Conservation (phyloP, 306 rosid genomes). For the Vigna angularis region DNA sequence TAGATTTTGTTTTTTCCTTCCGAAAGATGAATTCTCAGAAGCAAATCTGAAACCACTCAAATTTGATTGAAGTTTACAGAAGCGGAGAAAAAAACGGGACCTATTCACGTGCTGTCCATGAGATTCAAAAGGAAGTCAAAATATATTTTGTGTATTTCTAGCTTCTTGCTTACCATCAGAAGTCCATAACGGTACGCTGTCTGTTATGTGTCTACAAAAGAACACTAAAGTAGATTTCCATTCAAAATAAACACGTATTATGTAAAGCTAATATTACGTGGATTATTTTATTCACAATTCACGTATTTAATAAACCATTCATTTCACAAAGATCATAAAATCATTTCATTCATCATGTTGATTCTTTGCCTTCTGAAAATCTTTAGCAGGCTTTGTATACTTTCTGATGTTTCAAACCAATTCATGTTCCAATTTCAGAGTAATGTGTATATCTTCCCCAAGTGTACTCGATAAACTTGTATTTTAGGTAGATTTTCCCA, state of each 20-base stretch:
- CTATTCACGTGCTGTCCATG: neutral
- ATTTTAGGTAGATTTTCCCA: neutral
- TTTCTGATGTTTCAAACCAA: neutral
- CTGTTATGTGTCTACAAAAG: neutral
- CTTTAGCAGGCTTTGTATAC: neutral
- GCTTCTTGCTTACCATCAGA: neutral
- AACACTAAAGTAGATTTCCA: neutral
- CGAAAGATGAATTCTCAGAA: neutral
- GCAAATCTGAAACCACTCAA: neutral
- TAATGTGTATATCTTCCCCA: too few species aligned
- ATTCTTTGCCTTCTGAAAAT: neutral
- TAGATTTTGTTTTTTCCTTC: neutral
- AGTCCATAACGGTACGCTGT: neutral
- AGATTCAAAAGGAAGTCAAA: constrained; percentile 14
- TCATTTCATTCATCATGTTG: neutral
- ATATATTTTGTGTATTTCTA: neutral
- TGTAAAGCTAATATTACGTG: too few species aligned
- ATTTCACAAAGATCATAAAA: neutral
- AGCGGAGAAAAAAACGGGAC: neutral
- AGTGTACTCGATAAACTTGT: neutral
- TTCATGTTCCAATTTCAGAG: too few species aligned
- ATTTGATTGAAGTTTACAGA: neutral
- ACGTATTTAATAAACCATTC: neutral
- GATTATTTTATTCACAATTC: neutral
- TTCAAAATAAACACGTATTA: neutral